Evolutionary conservation across 1,284 basidiomycete genomes (phyloP), one percentile per base, ranked within the genome.

Genomic region (Acaromyces ingoldii): DNA sequence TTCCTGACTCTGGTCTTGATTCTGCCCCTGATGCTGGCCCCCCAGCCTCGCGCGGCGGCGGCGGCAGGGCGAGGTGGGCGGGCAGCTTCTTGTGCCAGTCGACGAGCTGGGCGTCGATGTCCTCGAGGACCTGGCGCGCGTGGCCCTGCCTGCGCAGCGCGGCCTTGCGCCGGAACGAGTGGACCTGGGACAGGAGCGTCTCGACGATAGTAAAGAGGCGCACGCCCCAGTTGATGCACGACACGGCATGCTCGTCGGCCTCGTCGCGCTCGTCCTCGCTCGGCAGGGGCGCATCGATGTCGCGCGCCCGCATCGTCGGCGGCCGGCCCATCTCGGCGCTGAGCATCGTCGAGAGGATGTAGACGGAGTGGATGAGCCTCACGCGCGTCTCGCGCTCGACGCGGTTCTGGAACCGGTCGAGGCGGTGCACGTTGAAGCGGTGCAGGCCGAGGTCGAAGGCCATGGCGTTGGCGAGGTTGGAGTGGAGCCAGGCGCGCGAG

Each of bases 391-490:
- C 73, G 25, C 66, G 54, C 38, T 77, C 67, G 13, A 62, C 60
- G 4, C 49, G 52, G 38, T 67, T 56, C 33, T 71, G 57, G 28
- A 70, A 46, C 43, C 63, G 58, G 47, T 63, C 57, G 19, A 62
- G 40, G 13, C 62, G 56, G 34, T 66, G 58, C 58, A 65, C 62
- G 7, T 60, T 57, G 53, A 58, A 63, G 1, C 76, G 62, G 50
- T 79, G 76, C 56, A 79, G 53, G 4, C 78, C 77, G 51, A 79
- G 68, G 46, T 76, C 77, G 22, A 78, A 63, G 5, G 74, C 73
- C 77, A 78, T 78, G 17, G 67, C 69, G 48, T 71, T 72, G 2
- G 78, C 77, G 31, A 77, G 60, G 7, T 77, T 75, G 6, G 68
- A 70, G 47, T 76, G 77, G 44, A 76, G 58, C 54, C 75, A 77